phyloP scores from a whole-genome alignment of 495 filamentous ascomycete species.

The Penicillium odoratum region DNA sequence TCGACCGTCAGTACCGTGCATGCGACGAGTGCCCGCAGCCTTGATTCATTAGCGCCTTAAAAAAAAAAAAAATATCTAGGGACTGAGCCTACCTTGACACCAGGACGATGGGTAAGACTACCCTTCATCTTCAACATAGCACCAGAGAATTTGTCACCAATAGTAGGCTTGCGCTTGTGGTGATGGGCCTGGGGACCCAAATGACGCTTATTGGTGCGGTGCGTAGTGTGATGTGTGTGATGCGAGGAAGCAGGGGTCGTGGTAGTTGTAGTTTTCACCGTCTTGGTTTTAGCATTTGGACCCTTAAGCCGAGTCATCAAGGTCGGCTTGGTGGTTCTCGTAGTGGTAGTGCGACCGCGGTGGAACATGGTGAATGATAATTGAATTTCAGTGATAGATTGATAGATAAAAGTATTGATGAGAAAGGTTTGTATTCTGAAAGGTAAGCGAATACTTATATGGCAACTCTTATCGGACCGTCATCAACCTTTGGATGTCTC shows the following conservation, averaged over 20 bases:
- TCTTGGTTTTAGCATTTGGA: conserved; percentile 25
- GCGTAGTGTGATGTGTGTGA: no score
- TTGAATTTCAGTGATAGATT: neutral
- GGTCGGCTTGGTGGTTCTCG: conserved; percentile 50
- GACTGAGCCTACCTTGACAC: conserved; percentile 55
- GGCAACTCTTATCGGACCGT: neutral
- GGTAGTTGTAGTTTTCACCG: conserved; percentile 32
- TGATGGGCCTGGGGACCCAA: conserved; percentile 44
- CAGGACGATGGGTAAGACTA: conserved; percentile 59
- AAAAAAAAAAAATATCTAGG: neutral
- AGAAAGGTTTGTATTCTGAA: neutral
- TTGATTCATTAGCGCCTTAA: conserved; percentile 23
- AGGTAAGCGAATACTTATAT: neutral
- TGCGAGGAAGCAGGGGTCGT: conserved; percentile 6
- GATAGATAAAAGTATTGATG: neutral
- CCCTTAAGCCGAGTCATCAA: conserved; percentile 34
- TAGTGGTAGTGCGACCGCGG: conserved; percentile 26
- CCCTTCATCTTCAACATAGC: conserved; percentile 68
- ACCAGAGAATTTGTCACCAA: conserved; percentile 70
- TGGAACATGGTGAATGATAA: conserved; percentile 28
- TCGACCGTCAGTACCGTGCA: conserved; percentile 71
- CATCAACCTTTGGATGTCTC: neutral
- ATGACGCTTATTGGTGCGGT: conserved; percentile 12
- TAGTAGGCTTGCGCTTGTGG: conserved; percentile 54
- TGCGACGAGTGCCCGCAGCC: conserved; percentile 69